Evolutionary conservation across 108 stramenopile genomes (phyloP).

Genomic region (Skeletonema tropicum): DNA sequence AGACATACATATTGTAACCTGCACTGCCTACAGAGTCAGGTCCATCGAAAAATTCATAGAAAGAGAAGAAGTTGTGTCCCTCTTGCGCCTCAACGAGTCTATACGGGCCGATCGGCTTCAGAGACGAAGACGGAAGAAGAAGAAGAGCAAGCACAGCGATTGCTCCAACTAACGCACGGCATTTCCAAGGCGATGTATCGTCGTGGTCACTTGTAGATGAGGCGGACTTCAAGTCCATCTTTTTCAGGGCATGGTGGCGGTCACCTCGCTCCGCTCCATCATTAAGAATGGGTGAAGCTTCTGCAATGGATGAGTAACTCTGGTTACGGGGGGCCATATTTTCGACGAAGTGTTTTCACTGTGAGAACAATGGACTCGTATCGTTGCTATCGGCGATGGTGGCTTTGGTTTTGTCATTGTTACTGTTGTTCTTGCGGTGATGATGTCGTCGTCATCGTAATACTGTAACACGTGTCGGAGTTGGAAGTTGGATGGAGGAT

Average conservation of each 20-base stretch:
- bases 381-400: too few relatives aligned
- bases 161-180: not conserved
- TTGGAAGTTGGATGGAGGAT: too few relatives aligned
- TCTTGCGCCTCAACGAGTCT: conserved; percentile 51
- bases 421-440: too few relatives aligned
- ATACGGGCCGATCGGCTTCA: conserved; percentile 38
- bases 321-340: not conserved
- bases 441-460: too few relatives aligned
- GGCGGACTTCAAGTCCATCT: not conserved
- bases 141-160: not conserved
- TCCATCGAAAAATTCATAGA: conserved; percentile 80
- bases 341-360: too few relatives aligned
- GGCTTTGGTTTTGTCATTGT: too few relatives aligned
- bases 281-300: not conserved
- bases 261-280: too few relatives aligned
- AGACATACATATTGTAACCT: conserved; percentile 75
- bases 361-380: too few relatives aligned
- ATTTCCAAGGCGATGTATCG: not conserved
- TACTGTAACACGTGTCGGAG: too few relatives aligned
- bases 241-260: not conserved
- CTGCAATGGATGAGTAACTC: not conserved
- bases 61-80: conserved; percentile 71
- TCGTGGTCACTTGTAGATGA: not conserved
- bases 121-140: not conserved
- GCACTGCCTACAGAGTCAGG: conserved; percentile 81